These are phyloP conservation scores for Citrullus colocynthis DNA, from an alignment of 306 rosid genomes.

Conservation along the genomic window DNA sequence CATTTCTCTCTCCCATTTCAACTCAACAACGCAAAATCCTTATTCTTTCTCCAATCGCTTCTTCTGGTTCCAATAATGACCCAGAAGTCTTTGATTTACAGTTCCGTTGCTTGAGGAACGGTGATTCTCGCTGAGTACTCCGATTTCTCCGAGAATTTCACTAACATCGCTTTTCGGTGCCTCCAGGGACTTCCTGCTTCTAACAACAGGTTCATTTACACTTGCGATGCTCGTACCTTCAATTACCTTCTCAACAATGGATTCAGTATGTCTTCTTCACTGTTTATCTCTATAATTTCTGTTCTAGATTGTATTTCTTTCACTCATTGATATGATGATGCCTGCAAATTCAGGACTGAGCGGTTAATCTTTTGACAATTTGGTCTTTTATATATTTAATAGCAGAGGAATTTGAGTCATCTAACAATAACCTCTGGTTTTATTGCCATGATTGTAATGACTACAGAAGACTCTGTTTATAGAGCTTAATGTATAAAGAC, in stretches of 20 bases:
- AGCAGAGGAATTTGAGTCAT: no score
- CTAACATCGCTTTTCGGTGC: not conserved
- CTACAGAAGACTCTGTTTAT: no score
- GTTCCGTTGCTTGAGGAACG: conserved; percentile 13
- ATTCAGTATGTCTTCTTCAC: not conserved
- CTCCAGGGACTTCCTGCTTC: conserved; percentile 11
- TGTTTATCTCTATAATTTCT: not conserved
- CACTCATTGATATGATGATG: not conserved
- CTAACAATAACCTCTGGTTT: no score
- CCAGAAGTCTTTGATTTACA: conserved; percentile 2
- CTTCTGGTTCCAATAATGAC: not conserved
- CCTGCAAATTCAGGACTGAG: not conserved
- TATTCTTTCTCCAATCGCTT: not conserved
- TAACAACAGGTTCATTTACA: not conserved
- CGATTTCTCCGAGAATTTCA: conserved; percentile 1
- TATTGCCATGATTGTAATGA: no score
- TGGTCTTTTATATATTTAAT: no score
- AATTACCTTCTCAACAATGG: conserved; percentile 9
- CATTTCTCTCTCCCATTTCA: not conserved
- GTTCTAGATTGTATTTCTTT: not conserved
- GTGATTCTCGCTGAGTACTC: conserved; percentile 8
- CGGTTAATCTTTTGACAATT: not conserved
- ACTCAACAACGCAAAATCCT: no score
- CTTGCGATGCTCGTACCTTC: conserved; percentile 11
- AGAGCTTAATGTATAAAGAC: no score